Evolutionary conservation across 192 early-diverging fungal species (phyloP), one percentile per base, ranked within the genome.

Genomic region (Entomortierella chlamydospora): DNA sequence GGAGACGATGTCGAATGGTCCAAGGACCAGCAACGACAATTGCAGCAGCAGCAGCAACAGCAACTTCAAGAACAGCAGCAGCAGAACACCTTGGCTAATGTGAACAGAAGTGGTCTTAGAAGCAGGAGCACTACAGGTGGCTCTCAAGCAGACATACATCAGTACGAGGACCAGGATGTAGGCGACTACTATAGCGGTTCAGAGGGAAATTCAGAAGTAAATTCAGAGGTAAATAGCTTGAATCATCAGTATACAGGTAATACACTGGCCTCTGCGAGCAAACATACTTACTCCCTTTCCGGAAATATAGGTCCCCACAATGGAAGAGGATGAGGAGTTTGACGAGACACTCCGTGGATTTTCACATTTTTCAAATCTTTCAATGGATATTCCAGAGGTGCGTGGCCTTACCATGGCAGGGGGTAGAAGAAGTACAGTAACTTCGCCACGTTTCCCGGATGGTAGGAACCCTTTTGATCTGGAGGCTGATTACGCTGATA

Each of bases 1-100:
- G 74, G 55, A 1, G 74, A 78, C 26, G 74, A 78, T 42, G 66
- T 70, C 22, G 74, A 78, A 15, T 78, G 74, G 74, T 47, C 67
- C 5, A 78, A 29, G 8, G 62, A 57, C 26, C 49, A 76, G 45
- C 66, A 57, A 57, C 62, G 52, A 34, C 64, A 66, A 34, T 51
- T 49, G 20, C 60, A 31, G 30, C 57, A 58, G 20, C 57, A 58
- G 33, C 60, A 26, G n/a, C n/a, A n/a, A n/a, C n/a, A n/a, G n/a
- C n/a, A n/a, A n/a, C 39, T 31, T 31, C 58, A 28, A 26, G 28
- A 43, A 43, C 60, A 39, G 20, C 59, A 26, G 5, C 41, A 39
- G 4, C 59, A 47, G 45, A 39, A 45, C 23, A 4, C 29, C 43
- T 13, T 10, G 9, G 25, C 10, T 2, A 45, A 34, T 26, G 58